Percentiles rank a stretch among this genome's conserved stretches.
These are phyloP conservation scores for Lantana camara DNA, from an alignment of 257 asterid genomes.

Conservation along the genomic window DNA sequence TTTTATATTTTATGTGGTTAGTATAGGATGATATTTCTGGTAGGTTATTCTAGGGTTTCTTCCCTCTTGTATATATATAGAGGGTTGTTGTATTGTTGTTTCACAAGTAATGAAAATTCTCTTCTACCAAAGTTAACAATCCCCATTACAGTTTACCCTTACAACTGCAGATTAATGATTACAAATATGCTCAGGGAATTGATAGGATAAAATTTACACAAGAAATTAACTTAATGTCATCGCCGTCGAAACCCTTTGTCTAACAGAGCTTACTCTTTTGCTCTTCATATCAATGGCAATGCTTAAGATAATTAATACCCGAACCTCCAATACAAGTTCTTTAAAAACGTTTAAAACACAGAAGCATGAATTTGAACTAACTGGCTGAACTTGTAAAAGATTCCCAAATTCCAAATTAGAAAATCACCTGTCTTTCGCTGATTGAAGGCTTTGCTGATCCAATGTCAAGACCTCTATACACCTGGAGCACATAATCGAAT, in stretches of 20 bases:
- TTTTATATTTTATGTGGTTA: no score
- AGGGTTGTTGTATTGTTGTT: no score
- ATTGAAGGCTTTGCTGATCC: conserved; percentile 93
- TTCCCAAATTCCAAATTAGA: neutral
- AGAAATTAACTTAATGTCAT: conserved; percentile 10
- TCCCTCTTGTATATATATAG: no score
- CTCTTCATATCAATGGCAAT: neutral
- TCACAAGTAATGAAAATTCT: no score
- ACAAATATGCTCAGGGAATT: neutral
- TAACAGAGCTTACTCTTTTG: neutral
- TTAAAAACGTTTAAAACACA: neutral
- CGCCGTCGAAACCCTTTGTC: neutral
- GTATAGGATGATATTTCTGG: no score
- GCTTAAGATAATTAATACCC: neutral
- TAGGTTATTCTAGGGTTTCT: no score
- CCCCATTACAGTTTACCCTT: no score
- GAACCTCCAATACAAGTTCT: neutral
- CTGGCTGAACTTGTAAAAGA: neutral
- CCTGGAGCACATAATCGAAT: conserved; percentile 44
- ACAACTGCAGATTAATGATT: neutral
- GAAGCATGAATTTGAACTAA: conserved; percentile 1
- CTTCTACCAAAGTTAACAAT: no score
- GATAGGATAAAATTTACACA: neutral
- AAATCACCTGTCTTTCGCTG: conserved; percentile 66
- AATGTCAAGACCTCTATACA: conserved; percentile 86